A percentile compares a stretch with the other conserved stretches of the same genome.
Evolutionary conservation across 2,329 filamentous ascomycete genomes (phyloP).

Genomic region (Neofusicoccum ribis): DNA sequence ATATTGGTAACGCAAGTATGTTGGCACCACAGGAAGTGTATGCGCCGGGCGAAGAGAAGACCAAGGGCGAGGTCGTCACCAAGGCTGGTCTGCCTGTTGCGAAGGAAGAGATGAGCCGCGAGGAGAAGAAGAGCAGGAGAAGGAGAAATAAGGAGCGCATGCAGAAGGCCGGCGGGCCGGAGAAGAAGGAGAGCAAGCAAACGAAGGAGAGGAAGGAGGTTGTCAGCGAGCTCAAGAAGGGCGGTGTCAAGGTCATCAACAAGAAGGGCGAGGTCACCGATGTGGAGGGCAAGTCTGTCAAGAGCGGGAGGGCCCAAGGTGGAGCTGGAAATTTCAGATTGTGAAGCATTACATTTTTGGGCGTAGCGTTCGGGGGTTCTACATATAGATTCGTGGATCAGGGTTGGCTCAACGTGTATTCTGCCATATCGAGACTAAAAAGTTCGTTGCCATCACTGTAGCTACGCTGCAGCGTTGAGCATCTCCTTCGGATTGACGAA

Average conservation of each 20-base stretch:
- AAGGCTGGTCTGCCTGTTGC: constrained; percentile 77
- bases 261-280: constrained; percentile 84
- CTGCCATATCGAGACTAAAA: too few species aligned
- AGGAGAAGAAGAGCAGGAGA: constrained; percentile 76
- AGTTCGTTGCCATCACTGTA: too few species aligned
- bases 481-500: too few species aligned
- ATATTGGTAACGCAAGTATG: constrained; percentile 67
- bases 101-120: constrained; percentile 81
- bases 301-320: constrained; percentile 27
- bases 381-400: background rate
- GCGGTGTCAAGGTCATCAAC: constrained; percentile 87
- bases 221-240: constrained; percentile 72
- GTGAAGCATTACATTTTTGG: background rate
- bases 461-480: too few species aligned
- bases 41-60: constrained; percentile 69
- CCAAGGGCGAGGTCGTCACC: constrained; percentile 70
- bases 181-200: constrained; percentile 58
- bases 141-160: constrained; percentile 84
- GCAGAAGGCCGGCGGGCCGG: constrained; percentile 59
- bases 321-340: constrained; percentile 38
- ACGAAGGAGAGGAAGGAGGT: constrained; percentile 59
- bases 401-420: background rate
- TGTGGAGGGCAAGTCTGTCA: constrained; percentile 76
- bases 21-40: constrained; percentile 96
- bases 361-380: background rate